A percentile compares a stretch with the other conserved stretches of the same genome.
phyloP scores from a whole-genome alignment of 176 grass and related monocot genomes.

The Musa beccarii region DNA sequence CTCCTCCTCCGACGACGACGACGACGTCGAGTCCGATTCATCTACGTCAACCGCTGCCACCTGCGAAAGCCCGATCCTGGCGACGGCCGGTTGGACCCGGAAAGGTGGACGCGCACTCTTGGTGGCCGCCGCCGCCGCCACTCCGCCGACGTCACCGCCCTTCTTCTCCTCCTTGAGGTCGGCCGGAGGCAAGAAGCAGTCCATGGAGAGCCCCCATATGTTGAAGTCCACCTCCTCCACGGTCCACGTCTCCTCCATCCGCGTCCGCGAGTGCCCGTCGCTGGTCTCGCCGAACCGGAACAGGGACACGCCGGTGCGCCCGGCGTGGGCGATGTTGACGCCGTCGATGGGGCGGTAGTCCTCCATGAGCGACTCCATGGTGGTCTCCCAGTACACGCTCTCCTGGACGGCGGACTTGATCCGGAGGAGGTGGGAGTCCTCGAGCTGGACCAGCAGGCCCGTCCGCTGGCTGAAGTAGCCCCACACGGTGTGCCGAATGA shows the following conservation, averaged over 20 bases:
- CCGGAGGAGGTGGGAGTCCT: constrained; percentile 20
- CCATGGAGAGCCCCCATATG: constrained; percentile 14
- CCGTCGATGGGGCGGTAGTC: constrained; percentile 18
- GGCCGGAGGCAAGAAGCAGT: constrained; percentile 18
- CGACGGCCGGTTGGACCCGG: background rate
- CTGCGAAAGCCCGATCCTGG: background rate
- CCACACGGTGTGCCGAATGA: constrained; percentile 21
- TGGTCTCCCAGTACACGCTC: constrained; percentile 25
- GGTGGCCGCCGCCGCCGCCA: too few relatives aligned
- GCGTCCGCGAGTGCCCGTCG: constrained; percentile 7
- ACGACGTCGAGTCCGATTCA: background rate
- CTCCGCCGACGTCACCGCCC: background rate
- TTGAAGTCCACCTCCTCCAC: constrained; percentile 30
- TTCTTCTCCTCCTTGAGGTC: constrained; percentile 18
- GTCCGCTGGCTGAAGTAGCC: constrained; percentile 25
- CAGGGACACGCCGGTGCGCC: constrained; percentile 17
- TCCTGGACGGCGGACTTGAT: constrained; percentile 1
- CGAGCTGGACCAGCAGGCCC: constrained; percentile 17
- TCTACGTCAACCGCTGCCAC: background rate
- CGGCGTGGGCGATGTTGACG: constrained; percentile 23
- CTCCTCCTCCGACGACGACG: background rate
- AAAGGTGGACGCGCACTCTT: background rate
- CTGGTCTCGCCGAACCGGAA: constrained; percentile 14
- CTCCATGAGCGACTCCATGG: constrained; percentile 18
- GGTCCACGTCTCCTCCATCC: constrained; percentile 28